These are phyloP conservation scores for Apophysomyces elegans DNA, from an alignment of 371 early-diverging fungal species.

Conservation along the genomic window DNA sequence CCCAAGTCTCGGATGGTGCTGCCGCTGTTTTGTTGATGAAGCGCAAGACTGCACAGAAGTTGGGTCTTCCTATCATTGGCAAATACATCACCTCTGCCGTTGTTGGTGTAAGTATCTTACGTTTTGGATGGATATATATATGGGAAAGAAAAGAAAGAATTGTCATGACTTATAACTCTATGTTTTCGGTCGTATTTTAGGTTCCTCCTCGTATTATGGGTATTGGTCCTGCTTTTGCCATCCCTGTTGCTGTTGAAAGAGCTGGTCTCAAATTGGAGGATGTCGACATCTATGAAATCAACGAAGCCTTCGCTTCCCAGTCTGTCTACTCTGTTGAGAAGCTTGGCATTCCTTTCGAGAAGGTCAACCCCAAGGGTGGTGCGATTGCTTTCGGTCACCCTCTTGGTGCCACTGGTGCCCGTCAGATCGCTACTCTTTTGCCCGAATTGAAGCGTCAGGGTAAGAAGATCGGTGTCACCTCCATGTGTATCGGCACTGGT, in stretches of 20 bases:
- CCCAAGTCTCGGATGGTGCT: conserved; percentile 99
- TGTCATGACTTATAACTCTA: neutral
- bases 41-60: conserved; percentile 89
- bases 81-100: conserved; percentile 89
- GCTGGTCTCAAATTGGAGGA: conserved; percentile 82
- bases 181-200: neutral
- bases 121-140: neutral
- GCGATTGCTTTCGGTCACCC: conserved; percentile 76
- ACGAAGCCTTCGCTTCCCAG: conserved; percentile 99
- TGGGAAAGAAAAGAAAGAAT: neutral
- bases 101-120: conserved; percentile 72
- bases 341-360: conserved; percentile 81
- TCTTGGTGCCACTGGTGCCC: conserved; percentile 93
- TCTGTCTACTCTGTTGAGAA: conserved; percentile 91
- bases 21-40: conserved; percentile 96
- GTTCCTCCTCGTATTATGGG: conserved; percentile 96
- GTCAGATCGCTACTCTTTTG: conserved; percentile 94
- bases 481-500: conserved; percentile 98
- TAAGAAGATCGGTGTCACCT: conserved; percentile 86
- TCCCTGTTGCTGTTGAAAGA: conserved; percentile 87
- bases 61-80: conserved; percentile 86
- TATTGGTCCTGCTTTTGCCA: conserved; percentile 93
- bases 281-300: conserved; percentile 83
- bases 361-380: conserved; percentile 98
- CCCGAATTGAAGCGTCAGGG: conserved; percentile 90